Evolutionary conservation across 2,329 filamentous ascomycete species (phyloP).

Genomic region (Gyromitra esculenta): DNA sequence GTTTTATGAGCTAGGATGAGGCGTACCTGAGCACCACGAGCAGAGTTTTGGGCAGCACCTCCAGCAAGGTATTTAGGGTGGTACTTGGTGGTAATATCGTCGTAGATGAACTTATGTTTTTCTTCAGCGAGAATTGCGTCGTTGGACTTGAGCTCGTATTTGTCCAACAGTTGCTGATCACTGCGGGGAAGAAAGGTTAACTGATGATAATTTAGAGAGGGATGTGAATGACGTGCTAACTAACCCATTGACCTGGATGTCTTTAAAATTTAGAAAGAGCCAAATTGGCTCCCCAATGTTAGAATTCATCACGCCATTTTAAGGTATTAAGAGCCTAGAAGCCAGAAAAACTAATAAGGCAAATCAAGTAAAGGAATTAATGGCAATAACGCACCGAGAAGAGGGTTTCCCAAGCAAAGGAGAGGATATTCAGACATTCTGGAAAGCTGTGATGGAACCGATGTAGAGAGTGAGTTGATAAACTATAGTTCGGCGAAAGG

Average conservation of each 20-base stretch:
- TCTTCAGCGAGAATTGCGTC: constrained; percentile 96
- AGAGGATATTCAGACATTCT: constrained; percentile 88
- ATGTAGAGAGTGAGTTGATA: constrained; percentile 15
- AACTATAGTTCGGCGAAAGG: neutral
- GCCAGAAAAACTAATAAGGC: neutral
- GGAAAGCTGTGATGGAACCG: constrained; percentile 6
- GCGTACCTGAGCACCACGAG: constrained; percentile 81
- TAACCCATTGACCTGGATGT: constrained; percentile 85
- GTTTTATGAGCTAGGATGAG: neutral
- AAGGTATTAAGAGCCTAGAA: neutral
- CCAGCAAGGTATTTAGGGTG: constrained; percentile 94
- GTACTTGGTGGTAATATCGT: constrained; percentile 91
- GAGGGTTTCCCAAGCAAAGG: constrained; percentile 94
- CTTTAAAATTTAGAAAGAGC: constrained; percentile 62
- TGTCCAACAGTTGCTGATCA: constrained; percentile 83
- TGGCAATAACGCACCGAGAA: constrained; percentile 74
- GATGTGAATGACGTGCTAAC: constrained; percentile 61
- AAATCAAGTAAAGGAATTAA: constrained; percentile 5
- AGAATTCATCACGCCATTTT: constrained; percentile 9
- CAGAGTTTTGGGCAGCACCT: constrained; percentile 96
- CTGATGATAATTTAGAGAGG: constrained; percentile 5
- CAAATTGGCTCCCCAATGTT: constrained; percentile 9
- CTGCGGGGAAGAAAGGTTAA: constrained; percentile 63
- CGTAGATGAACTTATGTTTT: constrained; percentile 88
- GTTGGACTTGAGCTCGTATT: constrained; percentile 94